Base-by-base conservation (phyloP, 192 early-diverging fungal species). In the Spinellus fusiger region DNA sequence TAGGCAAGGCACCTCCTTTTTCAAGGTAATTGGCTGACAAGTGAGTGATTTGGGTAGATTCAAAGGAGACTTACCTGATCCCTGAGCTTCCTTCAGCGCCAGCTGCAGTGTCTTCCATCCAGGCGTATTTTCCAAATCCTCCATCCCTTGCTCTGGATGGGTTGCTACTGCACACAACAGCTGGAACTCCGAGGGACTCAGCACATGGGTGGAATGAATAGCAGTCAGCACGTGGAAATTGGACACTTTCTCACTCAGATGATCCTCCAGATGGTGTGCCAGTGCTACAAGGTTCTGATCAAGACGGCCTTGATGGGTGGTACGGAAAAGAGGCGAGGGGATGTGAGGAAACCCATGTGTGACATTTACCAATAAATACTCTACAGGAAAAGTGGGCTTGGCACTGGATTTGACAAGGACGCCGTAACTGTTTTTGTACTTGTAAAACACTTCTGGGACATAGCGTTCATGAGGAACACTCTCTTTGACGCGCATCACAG, bases 401-500 rank as follows among this genome's bases (percentile, higher is more conserved):
- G 96, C 95, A 27, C 87, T 81, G 49, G 93, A 84, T 54, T 93
- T 81, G 5, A 98, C 95, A 33, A 84, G 70, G 10, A 93, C 69
- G 18, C 86, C 86, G 74, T 99, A 99, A 68, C 96, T 84, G 80
- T 99, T 99, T 66, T 86, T 93, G 72, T 91, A 94, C 70, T 88
- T 89, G 80, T 96, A 99, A 65, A 96, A 93, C 18, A 99, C 87
- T 35, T 99, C 96, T 0, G 95, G 96, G 20, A 99, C 89, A 68
- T 99, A 99, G 23, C 89, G 82, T 32, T 86, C 79, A 58, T 78
- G 73, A 5, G 70, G 31, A 5, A 83, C 86, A 18, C 84, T 68
- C 56, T 86, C 84, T 62, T 85, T 82, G 20, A 98, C 92, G 5
- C 90, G 83, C 88, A 98, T 87, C 54, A 93, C 78, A 23, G 80